phyloP scores from a whole-genome alignment of 2,329 filamentous ascomycete species.

The Fusarium buxicola region DNA sequence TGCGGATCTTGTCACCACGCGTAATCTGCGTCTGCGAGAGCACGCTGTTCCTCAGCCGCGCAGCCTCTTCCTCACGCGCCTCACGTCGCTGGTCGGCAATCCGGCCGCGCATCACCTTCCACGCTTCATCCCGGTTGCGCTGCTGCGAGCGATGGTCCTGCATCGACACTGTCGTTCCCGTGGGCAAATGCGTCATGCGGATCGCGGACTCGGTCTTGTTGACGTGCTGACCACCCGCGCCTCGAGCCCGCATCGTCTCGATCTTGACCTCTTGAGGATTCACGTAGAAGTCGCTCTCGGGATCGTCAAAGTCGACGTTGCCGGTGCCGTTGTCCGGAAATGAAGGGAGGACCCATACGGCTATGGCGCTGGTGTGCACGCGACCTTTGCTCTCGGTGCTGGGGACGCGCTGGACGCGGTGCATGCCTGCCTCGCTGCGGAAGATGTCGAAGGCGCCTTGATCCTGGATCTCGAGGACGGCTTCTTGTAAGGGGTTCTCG shows the following conservation, averaged over 20 bases:
- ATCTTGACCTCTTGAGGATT: constrained; percentile 82
- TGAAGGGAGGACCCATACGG: constrained; percentile 90
- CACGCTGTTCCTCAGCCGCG: constrained; percentile 79
- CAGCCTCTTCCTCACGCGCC: constrained; percentile 83
- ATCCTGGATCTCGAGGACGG: constrained; percentile 83
- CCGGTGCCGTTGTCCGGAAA: constrained; percentile 70
- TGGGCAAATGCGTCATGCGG: constrained; percentile 89
- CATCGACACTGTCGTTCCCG: constrained; percentile 87
- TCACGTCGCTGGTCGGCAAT: constrained; percentile 85
- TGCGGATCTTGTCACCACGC: constrained; percentile 91
- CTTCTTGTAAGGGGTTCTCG: constrained; percentile 83
- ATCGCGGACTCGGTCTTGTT: constrained; percentile 98
- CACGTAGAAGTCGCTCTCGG: constrained; percentile 91
- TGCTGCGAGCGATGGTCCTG: constrained; percentile 93
- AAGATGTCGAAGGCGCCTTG: constrained; percentile 84
- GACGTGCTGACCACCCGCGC: constrained; percentile 96
- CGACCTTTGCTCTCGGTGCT: constrained; percentile 91
- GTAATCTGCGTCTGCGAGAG: constrained; percentile 85
- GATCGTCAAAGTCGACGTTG: constrained; percentile 77
- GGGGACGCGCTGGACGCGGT: constrained; percentile 93
- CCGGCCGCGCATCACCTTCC: constrained; percentile 84
- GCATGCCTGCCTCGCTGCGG: constrained; percentile 91
- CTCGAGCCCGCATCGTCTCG: constrained; percentile 92
- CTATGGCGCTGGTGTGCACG: constrained; percentile 92
- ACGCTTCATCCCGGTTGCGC: constrained; percentile 87